Evolutionary conservation across 176 grass and related monocot genomes (phyloP).

Genomic region (Calamus simplicifolius): DNA sequence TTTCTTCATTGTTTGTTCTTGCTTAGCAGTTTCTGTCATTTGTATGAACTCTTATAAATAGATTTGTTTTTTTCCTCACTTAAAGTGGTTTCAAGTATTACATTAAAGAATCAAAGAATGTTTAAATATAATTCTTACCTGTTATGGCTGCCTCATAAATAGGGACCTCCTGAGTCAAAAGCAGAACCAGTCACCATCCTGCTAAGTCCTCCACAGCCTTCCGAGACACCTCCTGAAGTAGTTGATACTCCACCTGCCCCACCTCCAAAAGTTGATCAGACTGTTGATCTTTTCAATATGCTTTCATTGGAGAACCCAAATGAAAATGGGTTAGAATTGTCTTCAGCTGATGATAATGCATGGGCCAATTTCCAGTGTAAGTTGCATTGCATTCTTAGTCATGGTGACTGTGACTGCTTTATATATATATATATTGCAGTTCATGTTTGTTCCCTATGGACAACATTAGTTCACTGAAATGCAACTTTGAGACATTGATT

Average conservation of each 20-base stretch:
- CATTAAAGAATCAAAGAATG: no score
- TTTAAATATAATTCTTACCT: no score
- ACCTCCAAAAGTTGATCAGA: conserved; percentile 18
- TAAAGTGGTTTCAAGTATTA: no score
- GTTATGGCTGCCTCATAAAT: neutral
- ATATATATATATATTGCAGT: no score
- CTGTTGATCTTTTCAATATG: conserved; percentile 24
- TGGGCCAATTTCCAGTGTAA: conserved; percentile 50
- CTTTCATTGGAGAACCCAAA: conserved; percentile 17
- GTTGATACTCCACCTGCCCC: conserved; percentile 13
- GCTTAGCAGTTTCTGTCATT: no score
- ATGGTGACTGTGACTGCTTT: no score
- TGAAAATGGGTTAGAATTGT: conserved; percentile 11
- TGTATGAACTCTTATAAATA: no score
- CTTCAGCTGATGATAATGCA: conserved; percentile 21
- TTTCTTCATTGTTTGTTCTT: no score
- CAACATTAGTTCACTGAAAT: no score
- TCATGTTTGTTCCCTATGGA: no score
- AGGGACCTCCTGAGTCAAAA: conserved; percentile 30
- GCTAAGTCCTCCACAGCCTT: conserved; percentile 10
- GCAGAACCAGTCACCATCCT: conserved; percentile 13
- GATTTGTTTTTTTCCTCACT: no score
- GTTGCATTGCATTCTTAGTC: conserved; percentile 7
- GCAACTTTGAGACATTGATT: no score
- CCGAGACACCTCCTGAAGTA: conserved; percentile 7